Conservation (phyloP, 1,284 basidiomycete species). For the Rhodotorula sp. region DNA sequence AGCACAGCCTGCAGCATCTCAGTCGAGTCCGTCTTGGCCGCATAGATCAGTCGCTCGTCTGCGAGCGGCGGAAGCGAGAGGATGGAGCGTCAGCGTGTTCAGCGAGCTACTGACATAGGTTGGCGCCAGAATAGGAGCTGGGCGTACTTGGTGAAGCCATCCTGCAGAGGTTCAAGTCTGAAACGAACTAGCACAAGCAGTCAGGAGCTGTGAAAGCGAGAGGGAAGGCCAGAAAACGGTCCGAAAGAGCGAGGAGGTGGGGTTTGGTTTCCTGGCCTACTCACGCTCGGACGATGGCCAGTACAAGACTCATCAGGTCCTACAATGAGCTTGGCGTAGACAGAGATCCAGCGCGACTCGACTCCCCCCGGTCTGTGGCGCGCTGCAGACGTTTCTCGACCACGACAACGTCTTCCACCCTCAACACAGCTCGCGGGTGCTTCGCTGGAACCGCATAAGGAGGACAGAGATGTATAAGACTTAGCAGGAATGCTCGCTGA, state of each 20-base stretch:
- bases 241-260: background rate
- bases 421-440: too few relatives aligned
- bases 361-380: too few relatives aligned
- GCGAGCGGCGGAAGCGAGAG: background rate
- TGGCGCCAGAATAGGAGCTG: too few relatives aligned
- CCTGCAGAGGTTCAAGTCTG: background rate
- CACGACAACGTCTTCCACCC: too few relatives aligned
- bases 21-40: slow-evolving; percentile 71
- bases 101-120: too few relatives aligned
- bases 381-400: too few relatives aligned
- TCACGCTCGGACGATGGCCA: background rate
- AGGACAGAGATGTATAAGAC: too few relatives aligned
- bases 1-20: slow-evolving; percentile 65
- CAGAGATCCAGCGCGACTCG: too few relatives aligned
- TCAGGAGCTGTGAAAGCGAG: background rate
- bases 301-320: background rate
- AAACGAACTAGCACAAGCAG: background rate
- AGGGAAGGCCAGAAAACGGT: too few relatives aligned
- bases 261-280: background rate
- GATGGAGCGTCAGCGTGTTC: background rate
- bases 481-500: too few relatives aligned
- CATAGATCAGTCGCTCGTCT: slow-evolving; percentile 73
- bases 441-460: too few relatives aligned
- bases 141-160: slow-evolving; percentile 16
- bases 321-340: too few relatives aligned